Conservation (phyloP, 2,329 filamentous ascomycete species). For the Coniochaeta sp. region DNA sequence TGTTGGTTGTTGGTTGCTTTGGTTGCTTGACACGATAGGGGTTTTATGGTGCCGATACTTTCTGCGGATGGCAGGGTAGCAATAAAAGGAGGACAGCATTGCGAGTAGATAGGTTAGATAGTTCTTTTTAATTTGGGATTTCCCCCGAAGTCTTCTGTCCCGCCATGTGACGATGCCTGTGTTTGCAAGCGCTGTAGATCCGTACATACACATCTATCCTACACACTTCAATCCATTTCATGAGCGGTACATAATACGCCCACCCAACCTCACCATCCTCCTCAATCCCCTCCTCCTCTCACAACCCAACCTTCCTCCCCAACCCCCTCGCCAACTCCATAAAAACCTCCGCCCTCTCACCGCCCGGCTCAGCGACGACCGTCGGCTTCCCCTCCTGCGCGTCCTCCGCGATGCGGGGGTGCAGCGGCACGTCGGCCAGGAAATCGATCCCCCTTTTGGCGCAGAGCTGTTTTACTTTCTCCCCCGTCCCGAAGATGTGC, state of each 20-base stretch:
- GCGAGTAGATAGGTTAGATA: too few relatives aligned
- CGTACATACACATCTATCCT: too few relatives aligned
- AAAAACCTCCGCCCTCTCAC: constrained; percentile 66
- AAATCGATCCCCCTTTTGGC: constrained; percentile 67
- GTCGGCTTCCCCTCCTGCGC: constrained; percentile 84
- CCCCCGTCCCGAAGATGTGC: constrained; percentile 64
- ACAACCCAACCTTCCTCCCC: constrained; percentile 35
- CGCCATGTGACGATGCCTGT: too few relatives aligned
- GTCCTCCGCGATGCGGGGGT: constrained; percentile 80
- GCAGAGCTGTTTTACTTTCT: constrained; percentile 63
- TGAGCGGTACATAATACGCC: not conserved
- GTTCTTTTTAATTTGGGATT: too few relatives aligned
- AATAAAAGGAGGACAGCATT: too few relatives aligned
- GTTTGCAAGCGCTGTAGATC: too few relatives aligned
- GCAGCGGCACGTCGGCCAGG: constrained; percentile 81
- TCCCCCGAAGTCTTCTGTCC: too few relatives aligned
- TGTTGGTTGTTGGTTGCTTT: too few relatives aligned
- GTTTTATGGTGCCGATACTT: too few relatives aligned
- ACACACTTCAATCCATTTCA: not conserved
- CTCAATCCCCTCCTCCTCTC: not conserved
- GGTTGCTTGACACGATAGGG: too few relatives aligned
- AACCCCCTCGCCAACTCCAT: constrained; percentile 58
- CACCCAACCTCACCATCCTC: not conserved
- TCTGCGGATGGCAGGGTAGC: too few relatives aligned
- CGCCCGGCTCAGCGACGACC: constrained; percentile 77